Percentiles rank a stretch among this genome's conserved stretches.
Conservation (phyloP, 2,329 filamentous ascomycete genomes). For the Parasarocladium wereldwijsianum region DNA sequence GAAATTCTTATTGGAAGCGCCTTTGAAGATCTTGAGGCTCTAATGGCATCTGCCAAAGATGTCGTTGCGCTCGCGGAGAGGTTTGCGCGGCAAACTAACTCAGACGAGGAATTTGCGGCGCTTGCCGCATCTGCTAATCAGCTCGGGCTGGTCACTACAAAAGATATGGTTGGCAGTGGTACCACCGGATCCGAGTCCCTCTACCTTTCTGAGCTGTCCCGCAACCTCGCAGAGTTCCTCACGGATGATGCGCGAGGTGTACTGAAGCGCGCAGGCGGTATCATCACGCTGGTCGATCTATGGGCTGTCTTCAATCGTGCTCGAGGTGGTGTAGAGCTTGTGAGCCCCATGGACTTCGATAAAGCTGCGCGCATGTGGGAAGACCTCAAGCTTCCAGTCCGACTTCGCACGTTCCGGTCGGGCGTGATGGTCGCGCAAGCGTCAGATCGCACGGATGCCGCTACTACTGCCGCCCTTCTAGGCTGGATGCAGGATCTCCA, state of each 20-base stretch:
- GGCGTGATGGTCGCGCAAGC: conserved; percentile 91
- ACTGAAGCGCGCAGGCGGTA: conserved; percentile 66
- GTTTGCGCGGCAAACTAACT: conserved; percentile 57
- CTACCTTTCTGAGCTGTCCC: conserved; percentile 75
- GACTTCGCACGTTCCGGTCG: conserved; percentile 77
- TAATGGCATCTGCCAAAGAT: conserved; percentile 96
- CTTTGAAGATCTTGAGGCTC: conserved; percentile 88
- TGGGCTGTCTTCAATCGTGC: conserved; percentile 94
- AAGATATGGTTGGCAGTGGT: conserved; percentile 69
- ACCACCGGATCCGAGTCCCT: conserved; percentile 58
- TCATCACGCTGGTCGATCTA: conserved; percentile 77
- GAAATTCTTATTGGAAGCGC: conserved; percentile 84
- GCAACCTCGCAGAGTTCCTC: conserved; percentile 77
- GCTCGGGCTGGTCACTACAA: conserved; percentile 81
- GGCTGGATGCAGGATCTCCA: conserved; percentile 67
- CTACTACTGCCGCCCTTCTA: conserved; percentile 63
- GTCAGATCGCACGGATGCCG: conserved; percentile 77
- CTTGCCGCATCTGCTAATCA: conserved; percentile 66
- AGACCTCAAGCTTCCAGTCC: conserved; percentile 69
- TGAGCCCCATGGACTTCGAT: conserved; percentile 83
- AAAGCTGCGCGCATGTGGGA: conserved; percentile 85
- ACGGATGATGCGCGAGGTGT: conserved; percentile 73
- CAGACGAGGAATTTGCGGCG: conserved; percentile 56
- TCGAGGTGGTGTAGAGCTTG: conserved; percentile 82
- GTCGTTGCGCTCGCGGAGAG: conserved; percentile 85